Evolutionary conservation across 768 basidiomycete genomes (phyloP), one percentile per base, ranked within the genome.

Genomic region (Tubosaeta sp.): DNA sequence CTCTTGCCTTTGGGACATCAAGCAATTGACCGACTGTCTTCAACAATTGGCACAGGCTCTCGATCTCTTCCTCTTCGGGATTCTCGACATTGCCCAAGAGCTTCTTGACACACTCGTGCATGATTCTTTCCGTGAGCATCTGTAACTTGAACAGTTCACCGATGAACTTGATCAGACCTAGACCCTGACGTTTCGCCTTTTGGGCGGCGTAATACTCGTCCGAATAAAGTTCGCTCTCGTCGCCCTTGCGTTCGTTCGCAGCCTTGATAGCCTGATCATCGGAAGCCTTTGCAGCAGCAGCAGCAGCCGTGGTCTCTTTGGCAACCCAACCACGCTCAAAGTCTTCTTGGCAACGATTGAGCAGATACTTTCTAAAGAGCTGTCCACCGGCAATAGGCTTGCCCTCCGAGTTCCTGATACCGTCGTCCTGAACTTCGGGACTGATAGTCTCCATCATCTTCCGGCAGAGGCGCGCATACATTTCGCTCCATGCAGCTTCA

Each of bases 101-200:
- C 73, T 95, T 94, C 81, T 93, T 92, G 66, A 97, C 85, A 76
- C 95, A 99, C 71, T 93, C 90, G 75, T 94, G 90, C 90, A 98
- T 99, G 73, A 98, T 95, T 59, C 92, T 86, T 73, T 94, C 92
- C 43, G 93, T 94, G 48, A 98, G 76, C 93, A 97, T 96, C 72
- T 91, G 89, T n/a, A 99, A 76, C 74, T 97, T 97, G 86, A 93
- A 99, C 48, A 98, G 76, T 73, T 99, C 95, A 56, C 95, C 94
- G 56, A 98, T 97, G 74, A 99, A 94, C 70, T 90, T 91, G 75
- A 97, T 93, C 59, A 99, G 80, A 76, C 95, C 93, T 12, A 97
- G 85, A 69, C 95, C 94, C 56, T 91, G 90, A 54, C 94, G 90
- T 75, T 97, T 98, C 36, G 94, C 95, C 76, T 95, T 96, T 71